phyloP scores from a whole-genome alignment of 768 basidiomycete genomes.

The Tulasnella sp. region DNA sequence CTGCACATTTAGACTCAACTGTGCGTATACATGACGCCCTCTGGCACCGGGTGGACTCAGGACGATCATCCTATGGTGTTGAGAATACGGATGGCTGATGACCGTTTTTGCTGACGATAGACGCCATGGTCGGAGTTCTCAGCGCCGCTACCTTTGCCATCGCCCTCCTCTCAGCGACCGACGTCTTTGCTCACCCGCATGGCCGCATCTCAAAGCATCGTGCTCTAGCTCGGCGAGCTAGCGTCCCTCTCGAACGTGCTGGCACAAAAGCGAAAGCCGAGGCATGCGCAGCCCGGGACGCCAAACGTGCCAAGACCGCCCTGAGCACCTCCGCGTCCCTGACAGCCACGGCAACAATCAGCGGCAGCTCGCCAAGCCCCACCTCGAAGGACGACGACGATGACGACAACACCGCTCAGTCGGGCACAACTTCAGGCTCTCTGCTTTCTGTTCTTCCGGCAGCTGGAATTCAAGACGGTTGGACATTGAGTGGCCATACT shows the following conservation, averaged over 20 bases:
- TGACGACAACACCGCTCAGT: background rate
- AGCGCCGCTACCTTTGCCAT: background rate
- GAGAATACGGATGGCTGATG: background rate
- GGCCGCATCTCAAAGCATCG: background rate
- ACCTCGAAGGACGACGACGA: background rate
- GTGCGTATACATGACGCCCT: background rate
- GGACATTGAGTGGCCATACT: background rate
- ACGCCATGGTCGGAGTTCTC: background rate
- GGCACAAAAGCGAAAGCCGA: background rate
- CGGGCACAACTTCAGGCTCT: background rate
- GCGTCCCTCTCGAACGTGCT: background rate
- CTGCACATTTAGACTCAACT: background rate
- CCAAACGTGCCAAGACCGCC: background rate
- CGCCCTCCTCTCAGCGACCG: background rate
- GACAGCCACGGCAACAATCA: background rate
- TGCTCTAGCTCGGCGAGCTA: background rate
- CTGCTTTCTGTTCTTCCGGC: background rate
- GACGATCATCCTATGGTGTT: background rate
- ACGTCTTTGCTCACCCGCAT: background rate
- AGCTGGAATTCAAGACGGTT: background rate
- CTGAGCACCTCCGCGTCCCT: background rate
- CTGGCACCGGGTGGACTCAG: background rate
- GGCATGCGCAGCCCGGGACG: background rate
- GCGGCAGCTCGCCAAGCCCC: background rate
- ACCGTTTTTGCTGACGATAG: background rate